Evolutionary conservation across 257 asterid species (phyloP).

Genomic region (Solanum paucissectum): DNA sequence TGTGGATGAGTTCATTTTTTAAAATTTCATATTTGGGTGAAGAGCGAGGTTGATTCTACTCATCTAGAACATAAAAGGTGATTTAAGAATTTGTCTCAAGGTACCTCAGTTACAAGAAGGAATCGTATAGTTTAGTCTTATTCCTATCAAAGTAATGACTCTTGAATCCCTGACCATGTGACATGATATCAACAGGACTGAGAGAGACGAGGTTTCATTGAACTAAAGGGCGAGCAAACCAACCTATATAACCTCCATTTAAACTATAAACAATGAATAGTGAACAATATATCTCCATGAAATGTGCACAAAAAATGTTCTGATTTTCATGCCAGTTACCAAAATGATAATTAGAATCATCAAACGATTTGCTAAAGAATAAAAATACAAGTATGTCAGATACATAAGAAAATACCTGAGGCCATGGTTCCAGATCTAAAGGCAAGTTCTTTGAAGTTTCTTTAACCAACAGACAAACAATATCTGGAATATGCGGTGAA

Average conservation of each 20-base stretch:
- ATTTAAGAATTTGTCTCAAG: background rate
- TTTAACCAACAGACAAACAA: conserved; percentile 22
- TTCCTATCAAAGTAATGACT: background rate
- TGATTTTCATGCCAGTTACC: background rate
- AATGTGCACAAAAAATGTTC: background rate
- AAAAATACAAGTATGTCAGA: background rate
- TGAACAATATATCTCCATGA: background rate
- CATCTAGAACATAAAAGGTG: background rate
- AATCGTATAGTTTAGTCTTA: background rate
- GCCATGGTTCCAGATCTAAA: conserved; percentile 24
- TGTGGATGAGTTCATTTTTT: background rate
- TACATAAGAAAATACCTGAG: conserved; percentile 16
- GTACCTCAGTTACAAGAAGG: background rate
- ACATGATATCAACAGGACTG: background rate
- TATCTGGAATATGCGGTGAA: conserved; percentile 25
- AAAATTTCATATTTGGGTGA: background rate
- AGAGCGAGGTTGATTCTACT: background rate
- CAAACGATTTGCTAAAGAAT: background rate
- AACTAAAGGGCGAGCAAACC: background rate
- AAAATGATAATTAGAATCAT: background rate
- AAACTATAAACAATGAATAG: background rate
- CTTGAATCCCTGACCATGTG: background rate
- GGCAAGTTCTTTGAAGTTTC: conserved; percentile 19
- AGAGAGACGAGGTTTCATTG: background rate
- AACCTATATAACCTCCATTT: background rate